A percentile compares a stretch with the other conserved stretches of the same genome.
Conservation (phyloP, 2,329 filamentous ascomycete species). For the Exophiala calicioides region DNA sequence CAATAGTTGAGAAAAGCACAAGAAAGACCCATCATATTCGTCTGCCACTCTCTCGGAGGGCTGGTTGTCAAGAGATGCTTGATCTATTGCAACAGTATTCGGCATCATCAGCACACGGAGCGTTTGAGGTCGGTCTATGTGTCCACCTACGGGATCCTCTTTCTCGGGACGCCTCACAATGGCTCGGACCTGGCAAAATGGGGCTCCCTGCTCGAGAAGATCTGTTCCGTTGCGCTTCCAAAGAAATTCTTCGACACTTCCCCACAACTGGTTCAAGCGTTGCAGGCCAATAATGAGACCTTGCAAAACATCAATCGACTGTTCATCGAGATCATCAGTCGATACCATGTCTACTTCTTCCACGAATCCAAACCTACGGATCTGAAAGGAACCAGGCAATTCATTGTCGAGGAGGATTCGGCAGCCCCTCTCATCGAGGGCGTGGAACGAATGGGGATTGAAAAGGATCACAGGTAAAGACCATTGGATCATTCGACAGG, state of each 20-base stretch:
- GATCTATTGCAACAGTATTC: constrained; percentile 65
- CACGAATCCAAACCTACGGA: constrained; percentile 74
- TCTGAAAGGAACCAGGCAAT: constrained; percentile 60
- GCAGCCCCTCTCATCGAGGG: constrained; percentile 69
- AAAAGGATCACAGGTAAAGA: constrained; percentile 59
- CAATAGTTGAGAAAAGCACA: constrained; percentile 48
- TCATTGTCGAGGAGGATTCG: constrained; percentile 70
- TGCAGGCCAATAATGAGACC: constrained; percentile 73
- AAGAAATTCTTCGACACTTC: constrained; percentile 68
- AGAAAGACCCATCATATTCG: constrained; percentile 71
- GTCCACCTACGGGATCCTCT: constrained; percentile 74
- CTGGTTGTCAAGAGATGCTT: constrained; percentile 71
- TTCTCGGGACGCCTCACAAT: constrained; percentile 74
- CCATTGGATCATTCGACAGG: neutral
- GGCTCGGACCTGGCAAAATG: constrained; percentile 69
- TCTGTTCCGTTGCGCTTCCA: constrained; percentile 66
- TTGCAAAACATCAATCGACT: constrained; percentile 72
- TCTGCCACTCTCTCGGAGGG: constrained; percentile 73
- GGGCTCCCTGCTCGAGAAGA: constrained; percentile 67
- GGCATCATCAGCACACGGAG: constrained; percentile 58
- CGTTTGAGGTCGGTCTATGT: constrained; percentile 69
- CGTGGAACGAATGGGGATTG: constrained; percentile 72
- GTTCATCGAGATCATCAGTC: constrained; percentile 70
- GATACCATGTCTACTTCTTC: constrained; percentile 74
- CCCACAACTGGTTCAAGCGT: constrained; percentile 65